Evolutionary conservation across 2,329 filamentous ascomycete genomes (phyloP).

Genomic region (Ophiognomonia clavigignenti-juglandacearum): DNA sequence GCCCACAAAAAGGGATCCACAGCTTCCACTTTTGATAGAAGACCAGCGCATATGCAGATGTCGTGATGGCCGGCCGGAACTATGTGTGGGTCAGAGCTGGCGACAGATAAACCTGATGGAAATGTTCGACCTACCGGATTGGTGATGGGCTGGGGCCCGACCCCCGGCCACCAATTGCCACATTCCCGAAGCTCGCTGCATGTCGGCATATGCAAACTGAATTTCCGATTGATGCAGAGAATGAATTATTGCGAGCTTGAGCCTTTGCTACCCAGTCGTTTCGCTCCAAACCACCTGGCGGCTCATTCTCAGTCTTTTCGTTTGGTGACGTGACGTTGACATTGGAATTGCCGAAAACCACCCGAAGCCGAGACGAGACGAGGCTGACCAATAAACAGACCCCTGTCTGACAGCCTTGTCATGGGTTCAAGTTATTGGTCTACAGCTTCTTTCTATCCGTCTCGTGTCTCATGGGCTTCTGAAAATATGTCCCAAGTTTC

Average conservation of each 20-base stretch:
- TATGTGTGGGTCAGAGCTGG: not conserved
- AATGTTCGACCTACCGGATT: slow-evolving; percentile 3
- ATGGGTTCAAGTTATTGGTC: too few species aligned
- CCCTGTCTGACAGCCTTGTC: too few species aligned
- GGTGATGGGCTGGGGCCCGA: not conserved
- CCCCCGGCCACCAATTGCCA: not conserved
- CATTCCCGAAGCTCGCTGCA: not conserved
- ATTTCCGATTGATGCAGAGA: not conserved
- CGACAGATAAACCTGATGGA: not conserved
- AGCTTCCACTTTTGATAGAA: slow-evolving; percentile 9
- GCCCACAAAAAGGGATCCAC: not conserved
- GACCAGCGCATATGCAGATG: not conserved
- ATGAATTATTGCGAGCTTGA: not conserved
- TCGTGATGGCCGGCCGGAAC: not conserved
- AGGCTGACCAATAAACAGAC: too few species aligned
- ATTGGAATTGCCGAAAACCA: too few species aligned
- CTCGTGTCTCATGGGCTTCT: too few species aligned
- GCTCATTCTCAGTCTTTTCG: too few species aligned
- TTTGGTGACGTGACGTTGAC: too few species aligned
- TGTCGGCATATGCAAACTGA: not conserved
- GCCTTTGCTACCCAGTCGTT: not conserved
- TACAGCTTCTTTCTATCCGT: too few species aligned
- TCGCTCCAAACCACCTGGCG: too few species aligned
- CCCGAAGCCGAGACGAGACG: too few species aligned
- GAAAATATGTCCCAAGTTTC: too few species aligned